Evolutionary conservation across 805 yeast genomes (phyloP).

Genomic region (Lipomyces kockii): DNA sequence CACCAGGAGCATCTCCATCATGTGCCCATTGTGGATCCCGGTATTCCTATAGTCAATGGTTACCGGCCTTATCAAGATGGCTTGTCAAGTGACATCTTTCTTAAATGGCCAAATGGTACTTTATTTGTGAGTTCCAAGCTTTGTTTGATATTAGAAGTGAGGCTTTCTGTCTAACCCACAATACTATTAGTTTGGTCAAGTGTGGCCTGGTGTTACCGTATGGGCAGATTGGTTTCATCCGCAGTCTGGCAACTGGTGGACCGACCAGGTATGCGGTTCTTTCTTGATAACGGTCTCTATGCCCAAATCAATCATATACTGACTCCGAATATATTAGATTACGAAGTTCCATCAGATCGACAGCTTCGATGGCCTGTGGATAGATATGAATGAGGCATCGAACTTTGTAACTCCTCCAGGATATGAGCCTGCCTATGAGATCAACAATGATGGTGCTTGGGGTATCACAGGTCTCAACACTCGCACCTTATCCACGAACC

Average conservation of each 20-base stretch:
- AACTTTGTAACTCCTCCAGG: constrained; percentile 4
- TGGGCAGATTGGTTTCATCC: constrained; percentile 44
- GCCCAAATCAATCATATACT: background rate
- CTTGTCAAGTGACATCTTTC: constrained; percentile 11
- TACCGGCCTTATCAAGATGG: constrained; percentile 17
- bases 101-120: constrained; percentile 12
- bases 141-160: background rate
- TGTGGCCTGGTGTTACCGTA: constrained; percentile 46
- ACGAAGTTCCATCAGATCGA: constrained; percentile 1
- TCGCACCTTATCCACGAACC: background rate
- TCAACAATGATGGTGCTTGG: constrained; percentile 7
- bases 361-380: constrained; percentile 55
- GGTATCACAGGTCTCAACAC: background rate
- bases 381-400: constrained; percentile 68
- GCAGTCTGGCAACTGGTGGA: constrained; percentile 38
- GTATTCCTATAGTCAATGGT: constrained; percentile 5
- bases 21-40: constrained; percentile 25
- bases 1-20: constrained; percentile 7
- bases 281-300: background rate
- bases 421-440: background rate
- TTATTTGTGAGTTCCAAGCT: constrained; percentile 12
- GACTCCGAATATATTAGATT: constrained; percentile 34
- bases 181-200: constrained; percentile 42
- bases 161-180: background rate
- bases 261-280: constrained; percentile 27